Evolutionary conservation across 2,329 filamentous ascomycete genomes (phyloP), one percentile per base, ranked within the genome.

Genomic region (Monosporascus sp.): DNA sequence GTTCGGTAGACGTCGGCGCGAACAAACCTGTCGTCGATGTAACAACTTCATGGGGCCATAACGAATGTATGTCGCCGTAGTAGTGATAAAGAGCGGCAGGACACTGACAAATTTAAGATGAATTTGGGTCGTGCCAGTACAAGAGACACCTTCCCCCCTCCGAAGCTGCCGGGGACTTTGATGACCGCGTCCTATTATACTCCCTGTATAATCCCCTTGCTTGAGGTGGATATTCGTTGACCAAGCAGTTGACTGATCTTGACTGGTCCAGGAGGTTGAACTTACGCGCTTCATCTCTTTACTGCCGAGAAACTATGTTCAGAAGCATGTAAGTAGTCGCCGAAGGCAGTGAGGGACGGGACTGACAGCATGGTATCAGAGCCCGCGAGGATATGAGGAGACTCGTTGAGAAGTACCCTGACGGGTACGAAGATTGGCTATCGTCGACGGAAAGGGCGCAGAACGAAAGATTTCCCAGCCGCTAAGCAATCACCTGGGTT

Each of bases 121-220:
- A 61, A 31, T 27, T 61, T 16, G 54, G 49, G 9, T 52, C 57
- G 1, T 59, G 56, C 55, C 40, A 53, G 20, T 55, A 55, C n/a
- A 3, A 37, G 7, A 38, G 48, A 17, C 51, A 55, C 40, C 53
- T 61, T 37, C 51, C 48, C 0, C 52, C 49, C 7, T 56, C 55
- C 2, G 55, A 57, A 4, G 61, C 62, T 2, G 54, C 31, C 22
- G 55, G 57, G 17, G 61, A 63, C 17, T 61, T 58, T 24, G 51
- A 56, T 7, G 58, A 59, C 31, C 47, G 61, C 14, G 55, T 53
- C 41, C 49, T 40, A 17, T 52, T 64, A 11, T 63, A 63, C 51
- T 53, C 52, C 11, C 24, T 57, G 59, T 59, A 19, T 46, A 54
- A 3, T 14, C 1, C 14, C n/a, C n/a, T n/a, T n/a, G n/a, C n/a